These are phyloP conservation scores for Corylus avellana DNA, from an alignment of 306 rosid species.

Conservation along the genomic window DNA sequence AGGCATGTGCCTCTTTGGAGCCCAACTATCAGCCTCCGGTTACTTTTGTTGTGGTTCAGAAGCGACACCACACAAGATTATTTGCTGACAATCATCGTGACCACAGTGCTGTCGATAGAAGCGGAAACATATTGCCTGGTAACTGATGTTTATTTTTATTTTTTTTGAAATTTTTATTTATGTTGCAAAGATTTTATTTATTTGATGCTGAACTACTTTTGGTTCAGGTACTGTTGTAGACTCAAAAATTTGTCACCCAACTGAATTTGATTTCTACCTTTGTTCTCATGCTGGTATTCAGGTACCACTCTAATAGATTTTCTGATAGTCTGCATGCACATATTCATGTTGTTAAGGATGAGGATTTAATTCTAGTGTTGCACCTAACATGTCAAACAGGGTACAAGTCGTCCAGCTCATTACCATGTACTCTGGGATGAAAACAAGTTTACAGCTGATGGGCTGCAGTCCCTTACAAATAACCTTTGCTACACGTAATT, in stretches of 20 bases:
- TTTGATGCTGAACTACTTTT: conserved; percentile 3
- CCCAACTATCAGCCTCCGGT: conserved; percentile 98
- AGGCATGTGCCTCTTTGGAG: conserved; percentile 95
- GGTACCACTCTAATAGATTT: conserved; percentile 32
- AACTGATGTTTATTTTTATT: neutral
- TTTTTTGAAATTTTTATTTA: neutral
- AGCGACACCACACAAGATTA: conserved; percentile 93
- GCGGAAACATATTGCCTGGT: conserved; percentile 98
- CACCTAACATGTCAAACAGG: conserved; percentile 48
- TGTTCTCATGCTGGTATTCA: conserved; percentile 98
- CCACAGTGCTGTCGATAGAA: conserved; percentile 61
- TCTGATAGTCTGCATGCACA: neutral
- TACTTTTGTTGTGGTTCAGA: conserved; percentile 95
- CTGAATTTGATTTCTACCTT: conserved; percentile 89
- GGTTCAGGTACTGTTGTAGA: conserved; percentile 89
- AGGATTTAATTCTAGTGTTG: neutral
- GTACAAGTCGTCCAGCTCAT: conserved; percentile 97
- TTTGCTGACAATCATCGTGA: conserved; percentile 81
- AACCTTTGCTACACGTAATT: conserved; percentile 94
- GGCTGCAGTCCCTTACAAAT: conserved; percentile 72
- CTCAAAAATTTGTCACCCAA: conserved; percentile 94
- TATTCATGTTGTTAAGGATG: neutral
- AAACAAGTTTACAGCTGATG: conserved; percentile 90
- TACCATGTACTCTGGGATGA: conserved; percentile 98
- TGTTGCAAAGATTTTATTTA: neutral